Base-by-base conservation (phyloP, 2,329 filamentous ascomycete species). In the Nigrospora sphaerica region DNA sequence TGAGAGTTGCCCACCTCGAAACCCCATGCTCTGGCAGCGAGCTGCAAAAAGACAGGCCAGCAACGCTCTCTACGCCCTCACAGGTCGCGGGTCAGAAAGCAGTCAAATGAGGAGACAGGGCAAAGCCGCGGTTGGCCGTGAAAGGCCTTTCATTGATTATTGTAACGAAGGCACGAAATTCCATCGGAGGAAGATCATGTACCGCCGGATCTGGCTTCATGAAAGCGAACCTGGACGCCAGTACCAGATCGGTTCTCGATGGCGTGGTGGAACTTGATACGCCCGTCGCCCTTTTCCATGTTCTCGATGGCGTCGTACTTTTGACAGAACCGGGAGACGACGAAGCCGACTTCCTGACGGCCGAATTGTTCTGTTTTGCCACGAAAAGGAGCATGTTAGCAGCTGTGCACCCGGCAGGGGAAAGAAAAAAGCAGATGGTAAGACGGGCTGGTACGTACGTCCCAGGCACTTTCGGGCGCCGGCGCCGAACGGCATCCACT, bases 391-490 rank as follows among this genome's bases (percentile, higher is more conserved):
- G 11, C 7, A 3, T 28, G 19, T 36, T 44, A 44, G 33, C 19
- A 12, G 12, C 12, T 18, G 1, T 16, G 6, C 44, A 32, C 44
- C 32, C 16, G 7, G n/a, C 4, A 41, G 39, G 12, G 18, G 31
- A n/a, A 33, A 33, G 31, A 31, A 37, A 7, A 37, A 18, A n/a
- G n/a, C n/a, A n/a, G n/a, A n/a, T n/a, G n/a, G 32, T 9, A 16
- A 41, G 31, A 19, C 17, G 41, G 31, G 14, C 17, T 41, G 42
- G 39, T 31, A 62, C 55, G 58, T 51, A 55, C 59, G 62, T 39
- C 62, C 63, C 12, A 65, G 46, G 47, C 63, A 66, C 39, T 63
- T 63, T 42, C 63, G 52, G 5, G 62, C 60, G 0, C 61, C 62
- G 6, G 61, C 62, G 28, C 62, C 64, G 46, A 65, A 65, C 2